These are phyloP conservation scores for Dactylonectria estremocensis DNA, from an alignment of 2,329 filamentous ascomycete genomes.

Conservation along the genomic window DNA sequence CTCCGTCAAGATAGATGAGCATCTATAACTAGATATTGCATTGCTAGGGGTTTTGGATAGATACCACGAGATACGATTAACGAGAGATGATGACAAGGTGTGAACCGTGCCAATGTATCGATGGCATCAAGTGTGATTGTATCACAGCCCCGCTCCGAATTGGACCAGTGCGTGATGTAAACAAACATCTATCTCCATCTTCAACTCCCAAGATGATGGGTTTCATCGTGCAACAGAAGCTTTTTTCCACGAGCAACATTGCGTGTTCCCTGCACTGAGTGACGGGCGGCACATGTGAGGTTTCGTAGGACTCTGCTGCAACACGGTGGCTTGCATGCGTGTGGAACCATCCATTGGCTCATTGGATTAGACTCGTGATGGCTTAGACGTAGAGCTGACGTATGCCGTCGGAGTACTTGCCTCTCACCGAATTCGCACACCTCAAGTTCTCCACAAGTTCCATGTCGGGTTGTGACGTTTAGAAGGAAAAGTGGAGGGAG, in stretches of 20 bases:
- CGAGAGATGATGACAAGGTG: conserved; percentile 4
- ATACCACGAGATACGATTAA: conserved; percentile 28
- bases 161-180: background rate
- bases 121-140: background rate
- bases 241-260: background rate
- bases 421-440: no score
- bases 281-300: background rate
- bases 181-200: background rate
- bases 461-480: no score
- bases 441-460: no score
- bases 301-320: background rate
- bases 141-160: background rate
- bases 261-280: background rate
- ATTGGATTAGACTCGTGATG: background rate
- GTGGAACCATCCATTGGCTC: background rate
- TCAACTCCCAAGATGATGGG: background rate
- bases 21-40: conserved; percentile 16
- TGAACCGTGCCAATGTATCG: conserved; percentile 25
- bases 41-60: conserved; percentile 17
- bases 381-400: background rate
- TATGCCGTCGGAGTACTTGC: background rate
- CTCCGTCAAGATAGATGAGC: conserved; percentile 56
- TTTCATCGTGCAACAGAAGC: background rate
- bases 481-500: no score
- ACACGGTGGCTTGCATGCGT: background rate